A percentile compares a stretch with the other conserved stretches of the same genome.
Evolutionary conservation across 176 grass and related monocot species (phyloP).

Genomic region (Oryza glaberrima): DNA sequence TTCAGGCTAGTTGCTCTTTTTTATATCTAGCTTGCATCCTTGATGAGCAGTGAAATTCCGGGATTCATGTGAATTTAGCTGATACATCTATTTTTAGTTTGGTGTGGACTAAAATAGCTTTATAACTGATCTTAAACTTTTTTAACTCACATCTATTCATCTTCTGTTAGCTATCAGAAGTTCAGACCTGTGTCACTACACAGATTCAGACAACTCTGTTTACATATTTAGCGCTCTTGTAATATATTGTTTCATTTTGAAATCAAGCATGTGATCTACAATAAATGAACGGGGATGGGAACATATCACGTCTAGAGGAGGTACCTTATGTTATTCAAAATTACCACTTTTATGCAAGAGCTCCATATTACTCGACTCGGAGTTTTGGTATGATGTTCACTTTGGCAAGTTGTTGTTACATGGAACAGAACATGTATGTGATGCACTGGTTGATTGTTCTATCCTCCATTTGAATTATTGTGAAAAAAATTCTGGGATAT

Average conservation of each 20-base stretch:
- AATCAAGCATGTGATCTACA: not conserved
- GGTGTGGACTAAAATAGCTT: not conserved
- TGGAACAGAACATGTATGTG: not conserved
- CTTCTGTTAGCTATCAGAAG: conserved; percentile 13
- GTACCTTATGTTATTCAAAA: no score
- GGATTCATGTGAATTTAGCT: conserved; percentile 12
- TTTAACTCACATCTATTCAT: not conserved
- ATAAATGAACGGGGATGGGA: not conserved
- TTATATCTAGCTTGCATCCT: conserved; percentile 3
- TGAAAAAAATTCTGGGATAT: not conserved
- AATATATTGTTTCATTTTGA: conserved; percentile 2
- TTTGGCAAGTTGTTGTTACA: conserved; percentile 20
- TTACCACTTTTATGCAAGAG: no score
- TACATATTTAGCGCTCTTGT: not conserved
- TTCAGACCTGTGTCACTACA: not conserved
- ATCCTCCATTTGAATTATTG: not conserved
- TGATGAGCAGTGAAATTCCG: not conserved
- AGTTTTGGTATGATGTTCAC: not conserved
- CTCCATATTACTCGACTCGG: not conserved
- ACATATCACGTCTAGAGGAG: not conserved
- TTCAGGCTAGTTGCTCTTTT: conserved; percentile 58
- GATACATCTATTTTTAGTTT: not conserved
- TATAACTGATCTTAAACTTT: not conserved
- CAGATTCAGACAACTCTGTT: conserved; percentile 4
- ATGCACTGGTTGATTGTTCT: not conserved